Percentiles rank a stretch among this genome's conserved stretches.
These are phyloP conservation scores for Oryza punctata DNA, from an alignment of 176 grass and related monocot species.

Conservation along the genomic window DNA sequence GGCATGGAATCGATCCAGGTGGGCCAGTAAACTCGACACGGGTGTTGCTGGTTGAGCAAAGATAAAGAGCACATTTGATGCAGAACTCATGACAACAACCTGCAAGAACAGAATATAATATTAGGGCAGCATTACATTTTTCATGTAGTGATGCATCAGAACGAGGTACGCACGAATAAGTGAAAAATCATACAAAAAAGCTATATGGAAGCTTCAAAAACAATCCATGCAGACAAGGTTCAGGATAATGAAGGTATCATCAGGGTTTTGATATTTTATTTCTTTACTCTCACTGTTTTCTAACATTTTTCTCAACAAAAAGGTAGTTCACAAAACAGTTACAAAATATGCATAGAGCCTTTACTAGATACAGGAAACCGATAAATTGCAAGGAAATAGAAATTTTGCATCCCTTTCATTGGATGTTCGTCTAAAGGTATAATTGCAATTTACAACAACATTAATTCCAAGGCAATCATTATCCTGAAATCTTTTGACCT, in stretches of 20 bases:
- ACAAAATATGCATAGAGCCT: neutral
- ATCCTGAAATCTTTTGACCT: conserved; percentile 9
- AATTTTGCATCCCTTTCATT: neutral
- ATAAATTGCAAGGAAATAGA: neutral
- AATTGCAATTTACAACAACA: conserved; percentile 10
- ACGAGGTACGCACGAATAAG: neutral
- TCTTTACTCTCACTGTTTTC: neutral
- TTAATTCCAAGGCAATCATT: neutral
- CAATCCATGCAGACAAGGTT: conserved; percentile 11
- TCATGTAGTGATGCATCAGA: neutral
- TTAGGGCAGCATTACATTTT: conserved; percentile 19
- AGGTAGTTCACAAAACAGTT: conserved; percentile 12
- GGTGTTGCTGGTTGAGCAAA: conserved; percentile 85
- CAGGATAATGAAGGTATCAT: conserved; percentile 5
- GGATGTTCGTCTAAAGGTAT: neutral
- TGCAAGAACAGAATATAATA: conserved; percentile 48
- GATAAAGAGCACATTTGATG: conserved; percentile 88
- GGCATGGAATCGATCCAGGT: conserved; percentile 89
- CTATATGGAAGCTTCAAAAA: conserved; percentile 6
- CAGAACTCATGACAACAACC: conserved; percentile 93
- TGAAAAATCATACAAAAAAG: conserved; percentile 24
- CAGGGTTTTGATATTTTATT: neutral
- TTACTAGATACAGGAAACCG: neutral
- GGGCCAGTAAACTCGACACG: conserved; percentile 59
- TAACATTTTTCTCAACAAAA: conserved; percentile 4